Base-by-base conservation (phyloP, 352 stramenopile genomes). In the Thraustochytrium sp. region DNA sequence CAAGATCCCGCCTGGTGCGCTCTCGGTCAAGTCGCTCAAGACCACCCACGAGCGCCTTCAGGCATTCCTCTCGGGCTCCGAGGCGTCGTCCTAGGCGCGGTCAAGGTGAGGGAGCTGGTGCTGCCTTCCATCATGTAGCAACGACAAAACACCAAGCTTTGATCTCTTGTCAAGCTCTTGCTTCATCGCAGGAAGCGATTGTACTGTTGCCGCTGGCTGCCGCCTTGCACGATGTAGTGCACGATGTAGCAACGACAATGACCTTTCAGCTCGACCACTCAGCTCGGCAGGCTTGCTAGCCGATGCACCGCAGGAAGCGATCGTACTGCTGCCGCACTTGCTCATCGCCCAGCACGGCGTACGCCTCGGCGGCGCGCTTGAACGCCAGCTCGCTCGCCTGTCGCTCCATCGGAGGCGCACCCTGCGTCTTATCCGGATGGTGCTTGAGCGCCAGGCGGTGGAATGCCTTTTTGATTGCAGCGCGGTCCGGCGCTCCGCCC, bases 1-100 rank as follows among this genome's bases (percentile, higher is more conserved):
- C 38, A 94, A 94, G 85, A 90, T 80, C 13, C 53, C 53, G 36
- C 13, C 63, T 8, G 68, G 68, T 8, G 23, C 68, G 23, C 53
- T 80, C 8, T 46, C 68, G 5, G 34, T 42, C 68, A 80, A 80
- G 40, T 9, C 68, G 34, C 48, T 80, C 29, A 51, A 61, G 48
- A 31, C 26, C 31, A 44, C 34, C 18, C 46, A 80, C 21, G 48
- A 13, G 9, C 21, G 5, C 18, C 23, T 64, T 26, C 21, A 40
- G 31, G 68, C 26, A 2, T 4, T 9, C 23, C 4, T 53, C 11
- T n/a, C n/a, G n/a, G n/a, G n/a, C n/a, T n/a, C n/a, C n/a, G n/a
- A n/a, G n/a, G n/a, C n/a, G n/a, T n/a, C n/a, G n/a, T n/a, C n/a
- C n/a, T n/a, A n/a, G n/a, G n/a, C n/a, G n/a, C n/a, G n/a, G n/a